These are phyloP conservation scores for Eutrema salsugineum DNA, from an alignment of 441 rosid species.

Conservation along the genomic window DNA sequence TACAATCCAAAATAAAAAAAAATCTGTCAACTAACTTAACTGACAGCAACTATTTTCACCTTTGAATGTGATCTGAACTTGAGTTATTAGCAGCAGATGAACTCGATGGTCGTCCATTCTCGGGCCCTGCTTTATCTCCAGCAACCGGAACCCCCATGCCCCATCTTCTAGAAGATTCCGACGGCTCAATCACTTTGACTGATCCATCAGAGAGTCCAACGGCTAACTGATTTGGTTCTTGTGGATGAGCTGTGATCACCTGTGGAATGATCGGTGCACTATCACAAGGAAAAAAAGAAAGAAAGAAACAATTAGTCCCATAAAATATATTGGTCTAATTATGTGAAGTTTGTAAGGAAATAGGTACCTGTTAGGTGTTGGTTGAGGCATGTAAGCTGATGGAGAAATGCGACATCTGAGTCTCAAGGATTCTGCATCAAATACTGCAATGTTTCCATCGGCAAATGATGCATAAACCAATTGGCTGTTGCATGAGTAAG, in stretches of 20 bases:
- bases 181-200: slow-evolving; percentile 61
- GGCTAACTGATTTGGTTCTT: slow-evolving; percentile 58
- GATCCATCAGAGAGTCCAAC: slow-evolving; percentile 60
- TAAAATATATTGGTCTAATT: background rate
- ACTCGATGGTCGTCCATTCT: slow-evolving; percentile 34
- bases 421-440: slow-evolving; percentile 55
- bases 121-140: slow-evolving; percentile 27
- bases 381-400: slow-evolving; percentile 46
- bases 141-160: slow-evolving; percentile 10
- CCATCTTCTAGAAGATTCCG: slow-evolving; percentile 44
- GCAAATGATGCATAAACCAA: slow-evolving; percentile 52
- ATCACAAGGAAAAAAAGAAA: slow-evolving; percentile 5
- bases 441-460: slow-evolving; percentile 62
- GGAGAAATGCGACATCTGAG: slow-evolving; percentile 67
- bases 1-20: slow-evolving; percentile 23
- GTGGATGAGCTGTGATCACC: slow-evolving; percentile 62
- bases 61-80: slow-evolving; percentile 34
- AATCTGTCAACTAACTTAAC: slow-evolving; percentile 25
- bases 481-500: slow-evolving; percentile 67
- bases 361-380: slow-evolving; percentile 39
- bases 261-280: slow-evolving; percentile 48
- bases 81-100: slow-evolving; percentile 34
- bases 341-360: background rate
- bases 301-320: background rate
- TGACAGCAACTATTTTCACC: slow-evolving; percentile 21